Base-by-base conservation (phyloP, 371 early-diverging fungal genomes). In the Mucor racemosus region DNA sequence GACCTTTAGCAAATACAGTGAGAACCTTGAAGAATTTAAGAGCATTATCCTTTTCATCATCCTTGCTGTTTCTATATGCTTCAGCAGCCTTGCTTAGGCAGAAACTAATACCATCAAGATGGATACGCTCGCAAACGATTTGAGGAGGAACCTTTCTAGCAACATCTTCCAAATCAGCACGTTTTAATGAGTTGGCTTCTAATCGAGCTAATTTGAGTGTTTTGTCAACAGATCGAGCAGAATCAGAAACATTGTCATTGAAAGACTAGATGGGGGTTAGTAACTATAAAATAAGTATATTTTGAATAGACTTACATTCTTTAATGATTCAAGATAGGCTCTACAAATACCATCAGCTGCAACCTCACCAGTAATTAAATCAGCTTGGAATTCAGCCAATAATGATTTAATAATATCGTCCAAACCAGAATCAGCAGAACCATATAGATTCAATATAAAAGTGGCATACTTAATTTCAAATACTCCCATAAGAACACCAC, bases 331-430 rank as follows among this genome's bases (percentile, higher is more conserved):
- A 35, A 84, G 56, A 38, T 79, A 82, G 38, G 79, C 72, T 34
- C 57, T 72, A 34, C 74, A 77, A 19, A 76, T 69, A 15, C 62
- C 76, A 55, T 76, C 72, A 40, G 81, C 69, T 39, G 56, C 61
- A 56, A 62, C 35, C 60, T 71, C 67, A 62, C 78, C 66, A 36
- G 69, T 40, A 53, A 67, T 46, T 42, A 74, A 31, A 19, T 77
- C 77, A 2, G 65, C 58, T 14, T 83, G 77, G 39, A 85, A 71
- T 39, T 78, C 77, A 15, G 75, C 59, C 10, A 86, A 65, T 33
- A 89, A 65, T 13, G 80, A 77, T 65, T 81, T 80, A 46, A 86
- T 75, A 21, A 80, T 70, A 17, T 82, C 83, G 61, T 88, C 86
- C 13, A 82, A 60, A 2, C 79, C 82, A 39, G 79, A 66, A 41